Evolutionary conservation across 1,139 yeast species (phyloP), one percentile per base, ranked within the genome.

Genomic region (Kodamaea suecica): DNA sequence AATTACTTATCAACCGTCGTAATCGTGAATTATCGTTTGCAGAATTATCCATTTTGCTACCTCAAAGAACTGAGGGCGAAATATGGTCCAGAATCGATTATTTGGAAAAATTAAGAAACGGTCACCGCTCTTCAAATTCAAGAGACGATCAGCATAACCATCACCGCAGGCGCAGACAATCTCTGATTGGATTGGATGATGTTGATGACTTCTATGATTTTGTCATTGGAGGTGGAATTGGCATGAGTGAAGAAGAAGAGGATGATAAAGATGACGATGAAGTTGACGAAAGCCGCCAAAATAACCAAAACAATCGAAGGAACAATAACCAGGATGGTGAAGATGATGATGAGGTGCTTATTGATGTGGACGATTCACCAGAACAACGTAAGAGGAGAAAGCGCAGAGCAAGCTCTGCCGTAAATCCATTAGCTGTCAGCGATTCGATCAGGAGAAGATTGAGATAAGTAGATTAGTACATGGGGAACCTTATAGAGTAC

Each of bases 61-160:
- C 92, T 4, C 77, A 75, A 41, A 71, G 87, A 42, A 72, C 92
- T 1, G 92, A 83, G 51, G 70, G 70, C n/a, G 94, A 84, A 46
- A 85, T 85, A 25, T 70, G 77, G 69, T 59, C 74, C 23, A 69
- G 95, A 41, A 73, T 83, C 14, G 75, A 70, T 37, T 66, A 74
- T 37, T 59, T 84, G 34, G 84, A 78, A 40, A 62, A 61, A 37
- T 51, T 63, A 28, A 50, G 70, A 33, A 69, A 67, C 43, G 76
- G 76, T 3, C 68, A 60, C 38, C 49, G 73, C 25, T 47, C 66
- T 2, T 53, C 65, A 35, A 49, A 57, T 9, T 55, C 63, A 3
- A 50, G 64, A 29, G 57, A 53, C 28, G 57, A 53, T 32, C 21
- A 19, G n/a, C n/a, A n/a, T 19, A 6, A 19, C 21, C 21, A 19